Evolutionary conservation across 768 basidiomycete genomes (phyloP).

Genomic region (Phylloporus rhodoxanthus): DNA sequence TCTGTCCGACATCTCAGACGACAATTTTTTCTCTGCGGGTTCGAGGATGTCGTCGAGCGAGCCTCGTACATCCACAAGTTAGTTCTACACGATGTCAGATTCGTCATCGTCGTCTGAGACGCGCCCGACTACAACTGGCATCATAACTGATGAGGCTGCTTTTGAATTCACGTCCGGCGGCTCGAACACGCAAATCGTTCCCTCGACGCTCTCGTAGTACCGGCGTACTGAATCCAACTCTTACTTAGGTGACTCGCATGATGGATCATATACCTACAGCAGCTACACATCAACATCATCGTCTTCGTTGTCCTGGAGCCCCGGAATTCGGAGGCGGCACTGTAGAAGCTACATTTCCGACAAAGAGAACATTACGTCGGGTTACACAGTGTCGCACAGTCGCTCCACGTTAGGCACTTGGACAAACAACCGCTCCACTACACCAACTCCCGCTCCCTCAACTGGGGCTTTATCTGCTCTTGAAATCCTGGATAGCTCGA

Average conservation of each 20-base stretch:
- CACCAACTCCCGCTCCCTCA: no score
- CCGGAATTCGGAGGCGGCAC: slow-evolving; percentile 50
- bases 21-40: slow-evolving; percentile 42
- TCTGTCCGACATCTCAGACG: slow-evolving; percentile 36
- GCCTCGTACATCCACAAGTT: slow-evolving; percentile 17
- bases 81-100: no score
- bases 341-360: slow-evolving; percentile 41
- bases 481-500: slow-evolving; percentile 32
- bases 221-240: slow-evolving; percentile 52
- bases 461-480: slow-evolving; percentile 24
- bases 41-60: slow-evolving; percentile 31
- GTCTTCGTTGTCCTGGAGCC: slow-evolving; percentile 51
- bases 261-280: slow-evolving; percentile 31
- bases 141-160: slow-evolving; percentile 31
- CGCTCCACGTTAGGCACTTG: no score
- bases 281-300: slow-evolving; percentile 39
- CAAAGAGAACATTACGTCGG: slow-evolving; percentile 46
- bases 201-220: slow-evolving; percentile 49
- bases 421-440: no score
- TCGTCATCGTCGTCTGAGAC: slow-evolving; percentile 15
- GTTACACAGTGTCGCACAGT: slow-evolving; percentile 31
- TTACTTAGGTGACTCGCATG: slow-evolving; percentile 51
- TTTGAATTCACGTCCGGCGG: slow-evolving; percentile 34
- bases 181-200: slow-evolving; percentile 40
- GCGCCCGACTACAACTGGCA: no score